A percentile compares a stretch with the other conserved stretches of the same genome.
These are phyloP conservation scores for Lindgomyces ingoldianus DNA, from an alignment of 495 filamentous ascomycete genomes.

Conservation along the genomic window DNA sequence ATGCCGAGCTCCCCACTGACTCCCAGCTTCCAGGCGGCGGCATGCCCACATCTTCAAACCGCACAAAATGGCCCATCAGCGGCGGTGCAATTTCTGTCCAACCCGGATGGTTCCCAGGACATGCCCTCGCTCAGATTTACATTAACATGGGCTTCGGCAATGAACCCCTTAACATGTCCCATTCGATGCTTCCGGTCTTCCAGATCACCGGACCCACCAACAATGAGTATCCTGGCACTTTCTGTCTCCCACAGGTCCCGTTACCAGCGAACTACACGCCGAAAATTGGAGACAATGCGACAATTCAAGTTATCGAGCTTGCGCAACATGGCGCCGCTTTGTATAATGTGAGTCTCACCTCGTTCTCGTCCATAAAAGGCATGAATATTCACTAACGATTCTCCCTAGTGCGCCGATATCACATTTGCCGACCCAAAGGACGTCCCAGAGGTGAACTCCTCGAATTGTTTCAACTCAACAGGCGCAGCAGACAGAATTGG, in stretches of 20 bases:
- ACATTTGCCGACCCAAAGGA: constrained; percentile 76
- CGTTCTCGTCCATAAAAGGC: neutral
- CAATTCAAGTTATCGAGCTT: constrained; percentile 88
- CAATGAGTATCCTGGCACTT: constrained; percentile 76
- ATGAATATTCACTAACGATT: constrained; percentile 6
- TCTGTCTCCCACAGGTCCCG: constrained; percentile 91
- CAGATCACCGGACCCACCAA: constrained; percentile 81
- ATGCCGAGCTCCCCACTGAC: constrained; percentile 1
- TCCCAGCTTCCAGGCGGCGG: constrained; percentile 70
- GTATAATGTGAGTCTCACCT: constrained; percentile 76
- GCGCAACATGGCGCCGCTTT: constrained; percentile 87
- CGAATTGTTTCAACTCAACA: constrained; percentile 83
- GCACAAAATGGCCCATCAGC: constrained; percentile 84
- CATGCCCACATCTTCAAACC: constrained; percentile 73
- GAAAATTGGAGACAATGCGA: constrained; percentile 83
- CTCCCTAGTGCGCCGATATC: constrained; percentile 81
- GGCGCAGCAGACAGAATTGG: constrained; percentile 54
- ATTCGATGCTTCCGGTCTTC: constrained; percentile 79
- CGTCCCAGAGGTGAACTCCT: constrained; percentile 67
- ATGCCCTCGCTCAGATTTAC: constrained; percentile 81
- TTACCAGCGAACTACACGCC: constrained; percentile 72
- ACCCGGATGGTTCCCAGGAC: constrained; percentile 94
- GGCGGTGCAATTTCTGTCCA: constrained; percentile 87
- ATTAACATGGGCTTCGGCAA: constrained; percentile 91
- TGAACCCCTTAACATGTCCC: constrained; percentile 82